Percentiles rank a stretch among this genome's conserved stretches.
Evolutionary conservation across 2,329 filamentous ascomycete species (phyloP).

Genomic region (Zymoseptoria ardabiliae): DNA sequence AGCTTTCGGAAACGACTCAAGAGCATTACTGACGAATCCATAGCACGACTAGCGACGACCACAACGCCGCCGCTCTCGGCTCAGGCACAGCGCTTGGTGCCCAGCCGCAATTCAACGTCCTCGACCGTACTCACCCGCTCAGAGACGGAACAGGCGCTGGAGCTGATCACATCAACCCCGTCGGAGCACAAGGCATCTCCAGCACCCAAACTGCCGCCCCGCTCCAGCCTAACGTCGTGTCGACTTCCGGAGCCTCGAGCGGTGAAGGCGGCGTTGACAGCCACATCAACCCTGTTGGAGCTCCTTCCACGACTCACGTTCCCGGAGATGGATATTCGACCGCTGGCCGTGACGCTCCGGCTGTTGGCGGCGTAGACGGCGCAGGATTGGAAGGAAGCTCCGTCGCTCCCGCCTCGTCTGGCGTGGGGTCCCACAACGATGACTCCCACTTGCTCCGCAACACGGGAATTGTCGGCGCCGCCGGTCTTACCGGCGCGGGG

Average conservation of each 20-base stretch:
- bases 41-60: not conserved
- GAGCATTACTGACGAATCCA: not conserved
- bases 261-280: not conserved
- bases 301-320: conserved; percentile 1
- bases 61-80: not conserved
- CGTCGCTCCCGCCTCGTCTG: not conserved
- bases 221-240: not conserved
- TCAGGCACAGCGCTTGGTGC: not conserved
- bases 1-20: not conserved
- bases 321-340: not conserved
- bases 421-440: not conserved
- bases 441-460: not conserved
- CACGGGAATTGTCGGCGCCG: conserved; percentile 3
- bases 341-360: conserved; percentile 2
- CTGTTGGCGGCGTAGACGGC: not conserved
- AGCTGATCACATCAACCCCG: conserved; percentile 5
- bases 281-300: conserved; percentile 14
- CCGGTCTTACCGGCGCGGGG: not conserved
- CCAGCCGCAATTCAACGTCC: not conserved
- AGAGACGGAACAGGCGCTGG: not conserved
- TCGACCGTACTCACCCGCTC: not conserved
- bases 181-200: conserved; percentile 3
- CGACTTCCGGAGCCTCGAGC: not conserved
- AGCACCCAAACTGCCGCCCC: not conserved
- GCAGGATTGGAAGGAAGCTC: not conserved